Base-by-base conservation (phyloP, 352 stramenopile genomes). In the Aphanomyces euteiches region DNA sequence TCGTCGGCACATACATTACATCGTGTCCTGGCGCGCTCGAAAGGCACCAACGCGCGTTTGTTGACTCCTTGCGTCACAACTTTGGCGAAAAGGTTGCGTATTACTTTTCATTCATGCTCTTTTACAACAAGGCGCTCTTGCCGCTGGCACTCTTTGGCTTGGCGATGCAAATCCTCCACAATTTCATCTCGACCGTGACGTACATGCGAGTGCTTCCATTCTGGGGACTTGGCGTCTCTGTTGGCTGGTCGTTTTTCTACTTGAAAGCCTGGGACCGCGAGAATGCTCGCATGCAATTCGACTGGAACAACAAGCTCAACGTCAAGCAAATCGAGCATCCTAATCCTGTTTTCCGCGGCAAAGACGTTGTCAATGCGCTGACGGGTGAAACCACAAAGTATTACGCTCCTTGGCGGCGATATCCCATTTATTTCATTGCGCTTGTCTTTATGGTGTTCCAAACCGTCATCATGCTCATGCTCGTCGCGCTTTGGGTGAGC, bases 51-150 rank as follows among this genome's bases (percentile, higher is more conserved):
- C 59, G 90, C 7, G 87, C 84, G 17, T 41, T 92, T 90, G 47
- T 66, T 90, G 7, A 63, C 58, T 28, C 84, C 89, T 59, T 75
- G 92, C 58, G 87, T 79, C 70, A 82, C 79, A 57, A 94, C 60
- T 94, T 94, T 75, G 86, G 86, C 39, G 86, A 92, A 71, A 92
- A 91, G 64, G 84, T 94, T 17, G 84, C 84, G 19, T 94, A 90
- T 72, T 94, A 94, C 65, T 94, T 94, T 47, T 83, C 84, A 8
- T 94, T 92, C 69, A 88, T 90, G 72, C 83, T 92, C 76, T 90
- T 87, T 56, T 94, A 94, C 83, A 94, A 92, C 75, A 94, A 91
- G 69, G 74, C 83, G 53, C 73, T 94, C 37, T 69, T 90, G 8
- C 86, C 84, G n/a, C 87, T 94, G 54, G 86, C 86, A 1, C 65